Evolutionary conservation across 2,329 filamentous ascomycete genomes (phyloP).

Genomic region (Hortaea sp.): DNA sequence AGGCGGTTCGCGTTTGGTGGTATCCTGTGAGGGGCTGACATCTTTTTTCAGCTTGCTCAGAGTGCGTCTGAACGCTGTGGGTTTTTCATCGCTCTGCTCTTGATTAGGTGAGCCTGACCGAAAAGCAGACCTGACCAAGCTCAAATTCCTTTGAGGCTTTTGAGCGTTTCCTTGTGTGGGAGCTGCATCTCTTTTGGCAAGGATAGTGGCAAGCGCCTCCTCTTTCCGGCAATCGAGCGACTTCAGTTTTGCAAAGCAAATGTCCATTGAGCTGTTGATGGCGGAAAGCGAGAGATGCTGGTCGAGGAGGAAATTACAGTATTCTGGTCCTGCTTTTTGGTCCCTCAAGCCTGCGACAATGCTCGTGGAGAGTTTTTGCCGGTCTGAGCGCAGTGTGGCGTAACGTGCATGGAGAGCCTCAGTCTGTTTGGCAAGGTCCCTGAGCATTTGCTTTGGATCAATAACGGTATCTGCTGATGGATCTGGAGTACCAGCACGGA

Average conservation of each 20-base stretch:
- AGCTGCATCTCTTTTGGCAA: constrained; percentile 4
- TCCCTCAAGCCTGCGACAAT: constrained; percentile 17
- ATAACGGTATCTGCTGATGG: background rate
- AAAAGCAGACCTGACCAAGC: background rate
- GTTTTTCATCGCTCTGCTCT: background rate
- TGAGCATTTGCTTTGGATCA: constrained; percentile 6
- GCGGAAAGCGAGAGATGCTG: constrained; percentile 22
- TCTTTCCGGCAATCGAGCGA: constrained; percentile 22
- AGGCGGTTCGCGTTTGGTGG: background rate
- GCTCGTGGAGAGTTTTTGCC: constrained; percentile 16
- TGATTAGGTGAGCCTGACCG: background rate
- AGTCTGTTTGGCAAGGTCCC: constrained; percentile 14
- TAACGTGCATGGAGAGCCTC: constrained; percentile 20
- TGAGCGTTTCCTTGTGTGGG: background rate
- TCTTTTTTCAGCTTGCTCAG: background rate
- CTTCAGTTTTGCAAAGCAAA: constrained; percentile 24
- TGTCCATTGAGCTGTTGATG: constrained; percentile 24
- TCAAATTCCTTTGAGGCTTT: background rate
- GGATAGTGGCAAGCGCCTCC: constrained; percentile 15
- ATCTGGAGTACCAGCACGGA: constrained; percentile 1
- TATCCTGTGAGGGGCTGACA: background rate
- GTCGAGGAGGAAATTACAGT: constrained; percentile 18
- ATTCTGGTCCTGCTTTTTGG: constrained; percentile 14
- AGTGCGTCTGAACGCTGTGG: background rate
- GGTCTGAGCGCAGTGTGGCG: constrained; percentile 18